Evolutionary conservation across 768 basidiomycete genomes (phyloP), one percentile per base, ranked within the genome.

Genomic region (Boletus reticuloceps): DNA sequence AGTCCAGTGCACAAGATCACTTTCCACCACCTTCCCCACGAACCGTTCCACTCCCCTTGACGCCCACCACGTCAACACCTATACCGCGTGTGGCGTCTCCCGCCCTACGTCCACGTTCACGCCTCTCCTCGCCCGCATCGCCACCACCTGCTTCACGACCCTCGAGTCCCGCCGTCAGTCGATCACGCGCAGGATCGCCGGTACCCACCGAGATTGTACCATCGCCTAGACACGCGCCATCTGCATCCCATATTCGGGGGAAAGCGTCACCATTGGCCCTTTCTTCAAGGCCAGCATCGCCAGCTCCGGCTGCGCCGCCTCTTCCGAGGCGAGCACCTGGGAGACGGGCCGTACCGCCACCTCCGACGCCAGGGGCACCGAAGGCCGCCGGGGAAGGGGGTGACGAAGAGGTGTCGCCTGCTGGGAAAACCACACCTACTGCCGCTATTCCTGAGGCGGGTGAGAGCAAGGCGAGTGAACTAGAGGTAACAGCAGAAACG

Each of bases 261-360:
- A 69, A 66, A 22, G 14, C 37, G 19, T 70, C 73, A n/a, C 72
- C 68, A 0, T 57, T 76, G 45, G 68, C 63, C 12, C 52, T 45
- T n/a, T 66, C 73, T 4, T 71, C 72, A 31, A 64, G 76, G 34
- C 55, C 72, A 3, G 64, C 64, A 13, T 77, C 78, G 5, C 78
- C 80, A 45, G 72, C 65, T 4, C 50, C 39, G 11, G 43, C 34
- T 1, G 72, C 74, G 7, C 87, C 88, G 0, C 88, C 87, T 3
- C 68, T 90, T 22, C 88, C 88, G 0, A 77, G 84, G 40, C 75
- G 88, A 43, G 88, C 88, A 0, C 79, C 85, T 46, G 82, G 79
- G 1, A 77, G 88, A 20, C 73, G 71, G 7, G 56, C 51, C 22
- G 67, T 60, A 4, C 69, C 69, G 40, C 62, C 74, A 2, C 75